A percentile compares a stretch with the other conserved stretches of the same genome.
Evolutionary conservation across 2,329 filamentous ascomycete genomes (phyloP).

Genomic region (Apiospora arundinis): DNA sequence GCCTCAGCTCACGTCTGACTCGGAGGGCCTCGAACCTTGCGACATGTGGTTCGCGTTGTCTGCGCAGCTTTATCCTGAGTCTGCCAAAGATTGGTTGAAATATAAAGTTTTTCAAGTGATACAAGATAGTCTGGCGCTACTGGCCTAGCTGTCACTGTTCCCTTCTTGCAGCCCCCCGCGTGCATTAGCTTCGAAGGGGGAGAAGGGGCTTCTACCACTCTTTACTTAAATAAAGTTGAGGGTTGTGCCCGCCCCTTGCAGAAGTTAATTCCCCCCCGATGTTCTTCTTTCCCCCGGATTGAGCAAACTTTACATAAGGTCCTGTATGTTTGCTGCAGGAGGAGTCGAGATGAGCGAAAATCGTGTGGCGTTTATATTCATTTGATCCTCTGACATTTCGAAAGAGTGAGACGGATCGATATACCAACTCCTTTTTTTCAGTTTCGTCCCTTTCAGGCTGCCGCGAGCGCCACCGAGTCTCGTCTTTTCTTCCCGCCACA

Average conservation of each 20-base stretch:
- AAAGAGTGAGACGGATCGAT: neutral
- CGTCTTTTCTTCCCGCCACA: neutral
- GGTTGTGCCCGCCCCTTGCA: neutral
- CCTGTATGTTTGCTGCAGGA: neutral
- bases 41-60: neutral
- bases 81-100: neutral
- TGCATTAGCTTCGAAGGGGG: neutral
- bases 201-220: neutral
- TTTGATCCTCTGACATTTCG: neutral
- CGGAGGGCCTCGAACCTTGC: neutral
- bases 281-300: neutral
- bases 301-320: neutral
- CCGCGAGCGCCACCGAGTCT: neutral
- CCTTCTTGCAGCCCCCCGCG: neutral
- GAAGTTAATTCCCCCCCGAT: neutral
- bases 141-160: neutral
- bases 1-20: neutral
- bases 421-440: neutral
- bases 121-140: neutral
- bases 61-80: neutral
- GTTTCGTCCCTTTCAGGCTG: neutral
- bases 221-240: neutral
- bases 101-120: constrained; percentile 3
- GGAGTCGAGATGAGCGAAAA: neutral
- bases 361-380: neutral